These are phyloP conservation scores for Tolypocladium tropicale DNA, from an alignment of 2,329 filamentous ascomycete genomes.

Conservation along the genomic window DNA sequence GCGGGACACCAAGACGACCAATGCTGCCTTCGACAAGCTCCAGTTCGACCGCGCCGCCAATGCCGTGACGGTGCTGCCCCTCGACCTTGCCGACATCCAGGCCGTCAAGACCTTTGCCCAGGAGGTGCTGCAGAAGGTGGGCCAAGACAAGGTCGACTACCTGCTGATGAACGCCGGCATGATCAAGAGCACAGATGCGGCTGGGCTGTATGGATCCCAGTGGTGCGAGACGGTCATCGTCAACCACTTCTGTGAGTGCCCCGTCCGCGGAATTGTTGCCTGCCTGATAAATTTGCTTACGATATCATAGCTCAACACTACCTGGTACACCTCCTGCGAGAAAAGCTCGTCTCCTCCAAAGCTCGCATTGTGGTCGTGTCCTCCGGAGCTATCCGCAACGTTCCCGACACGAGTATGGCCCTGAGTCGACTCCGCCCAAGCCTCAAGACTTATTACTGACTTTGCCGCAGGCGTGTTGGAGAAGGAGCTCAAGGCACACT, in stretches of 20 bases:
- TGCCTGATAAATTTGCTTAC: too few relatives aligned
- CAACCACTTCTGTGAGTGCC: constrained; percentile 38
- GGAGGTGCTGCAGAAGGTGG: constrained; percentile 30
- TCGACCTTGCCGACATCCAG: constrained; percentile 35
- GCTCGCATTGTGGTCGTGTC: constrained; percentile 41
- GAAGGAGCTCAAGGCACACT: constrained; percentile 26
- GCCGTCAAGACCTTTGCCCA: constrained; percentile 36
- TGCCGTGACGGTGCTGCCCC: constrained; percentile 32
- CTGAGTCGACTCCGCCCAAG: neutral
- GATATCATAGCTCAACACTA: constrained; percentile 38
- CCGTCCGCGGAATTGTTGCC: neutral
- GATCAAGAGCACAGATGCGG: constrained; percentile 22
- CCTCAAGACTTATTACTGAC: constrained; percentile 1
- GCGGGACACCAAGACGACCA: constrained; percentile 29
- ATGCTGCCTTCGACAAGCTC: constrained; percentile 30
- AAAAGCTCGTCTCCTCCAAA: constrained; percentile 34
- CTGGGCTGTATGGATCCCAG: constrained; percentile 28
- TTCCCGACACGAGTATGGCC: constrained; percentile 26
- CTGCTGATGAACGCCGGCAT: constrained; percentile 39
- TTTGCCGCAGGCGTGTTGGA: constrained; percentile 22
- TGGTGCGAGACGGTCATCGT: constrained; percentile 42
- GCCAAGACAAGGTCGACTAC: constrained; percentile 32
- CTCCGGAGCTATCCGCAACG: constrained; percentile 33
- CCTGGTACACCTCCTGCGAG: constrained; percentile 35
- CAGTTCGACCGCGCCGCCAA: constrained; percentile 29